phyloP scores from a whole-genome alignment of 2,329 filamentous ascomycete species.

The Penicillium sp. region DNA sequence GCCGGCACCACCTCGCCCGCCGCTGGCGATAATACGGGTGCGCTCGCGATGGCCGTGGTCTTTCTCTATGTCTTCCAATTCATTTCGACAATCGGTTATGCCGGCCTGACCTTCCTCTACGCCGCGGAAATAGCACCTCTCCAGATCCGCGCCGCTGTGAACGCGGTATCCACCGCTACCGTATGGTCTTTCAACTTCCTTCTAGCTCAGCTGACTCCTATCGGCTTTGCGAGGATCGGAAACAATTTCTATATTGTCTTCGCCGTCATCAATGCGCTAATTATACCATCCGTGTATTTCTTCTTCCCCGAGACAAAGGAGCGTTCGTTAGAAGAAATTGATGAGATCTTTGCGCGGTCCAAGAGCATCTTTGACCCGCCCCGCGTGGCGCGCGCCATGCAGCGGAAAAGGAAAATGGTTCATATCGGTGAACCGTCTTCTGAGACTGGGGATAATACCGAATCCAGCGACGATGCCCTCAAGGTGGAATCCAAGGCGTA shows the following conservation, averaged over 20 bases:
- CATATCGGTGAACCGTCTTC: no score
- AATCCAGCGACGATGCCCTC: no score
- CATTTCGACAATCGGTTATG: slow-evolving; percentile 10
- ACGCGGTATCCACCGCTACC: slow-evolving; percentile 11
- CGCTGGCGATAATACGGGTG: slow-evolving; percentile 3
- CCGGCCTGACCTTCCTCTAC: slow-evolving; percentile 12
- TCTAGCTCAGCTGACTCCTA: slow-evolving; percentile 11
- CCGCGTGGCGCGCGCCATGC: slow-evolving; percentile 18
- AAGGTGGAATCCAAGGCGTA: no score
- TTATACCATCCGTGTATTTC: slow-evolving; percentile 30
- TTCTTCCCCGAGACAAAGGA: slow-evolving; percentile 37
- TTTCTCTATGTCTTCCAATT: slow-evolving; percentile 11
- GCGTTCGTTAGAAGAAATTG: slow-evolving; percentile 33
- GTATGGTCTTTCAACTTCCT: slow-evolving; percentile 14
- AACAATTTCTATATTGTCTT: slow-evolving; percentile 19
- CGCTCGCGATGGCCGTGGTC: slow-evolving; percentile 9
- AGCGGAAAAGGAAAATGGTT: not conserved
- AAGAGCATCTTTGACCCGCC: slow-evolving; percentile 26
- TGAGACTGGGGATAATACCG: no score
- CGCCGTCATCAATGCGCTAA: slow-evolving; percentile 33
- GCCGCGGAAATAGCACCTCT: slow-evolving; percentile 10
- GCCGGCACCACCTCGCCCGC: slow-evolving; percentile 4
- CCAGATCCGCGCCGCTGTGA: slow-evolving; percentile 9
- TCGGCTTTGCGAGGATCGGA: slow-evolving; percentile 8
- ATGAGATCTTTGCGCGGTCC: slow-evolving; percentile 31